A percentile compares a stretch with the other conserved stretches of the same genome.
These are phyloP conservation scores for Lachnellula subtilissima DNA, from an alignment of 2,329 filamentous ascomycete species.

Conservation along the genomic window DNA sequence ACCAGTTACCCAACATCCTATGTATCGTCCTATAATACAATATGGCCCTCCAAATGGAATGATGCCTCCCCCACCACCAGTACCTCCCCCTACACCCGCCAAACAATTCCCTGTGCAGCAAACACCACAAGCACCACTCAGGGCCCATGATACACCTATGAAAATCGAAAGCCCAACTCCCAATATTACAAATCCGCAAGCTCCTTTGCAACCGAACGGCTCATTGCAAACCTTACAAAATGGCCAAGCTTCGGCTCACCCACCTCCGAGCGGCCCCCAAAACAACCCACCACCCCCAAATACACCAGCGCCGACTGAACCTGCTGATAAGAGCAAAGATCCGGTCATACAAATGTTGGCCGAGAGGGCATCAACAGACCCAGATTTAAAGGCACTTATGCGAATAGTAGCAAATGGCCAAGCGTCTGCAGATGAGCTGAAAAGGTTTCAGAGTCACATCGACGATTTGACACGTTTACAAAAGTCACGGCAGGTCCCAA, in stretches of 20 bases:
- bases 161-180: slow-evolving; percentile 10
- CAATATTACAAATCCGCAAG: slow-evolving; percentile 4
- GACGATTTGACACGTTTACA: slow-evolving; percentile 67
- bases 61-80: slow-evolving; percentile 49
- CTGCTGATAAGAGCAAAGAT: slow-evolving; percentile 47
- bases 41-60: slow-evolving; percentile 60
- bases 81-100: slow-evolving; percentile 30
- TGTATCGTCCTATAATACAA: slow-evolving; percentile 55
- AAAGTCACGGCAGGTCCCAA: slow-evolving; percentile 54
- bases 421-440: slow-evolving; percentile 65
- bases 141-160: slow-evolving; percentile 17
- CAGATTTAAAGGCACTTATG: slow-evolving; percentile 72
- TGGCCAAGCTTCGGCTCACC: neutral
- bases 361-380: slow-evolving; percentile 68
- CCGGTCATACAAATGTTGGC: slow-evolving; percentile 78
- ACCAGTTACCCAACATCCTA: slow-evolving; percentile 31
- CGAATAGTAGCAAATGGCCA: slow-evolving; percentile 74
- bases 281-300: slow-evolving; percentile 12
- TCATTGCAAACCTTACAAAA: slow-evolving; percentile 3
- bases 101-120: slow-evolving; percentile 28
- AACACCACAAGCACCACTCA: slow-evolving; percentile 22
- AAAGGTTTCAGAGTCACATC: slow-evolving; percentile 75
- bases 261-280: slow-evolving; percentile 1
- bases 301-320: slow-evolving; percentile 4
- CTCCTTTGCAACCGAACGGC: slow-evolving; percentile 4